Conservation (phyloP, 2,329 filamentous ascomycete species). For the Aspergillus tubingensis region DNA sequence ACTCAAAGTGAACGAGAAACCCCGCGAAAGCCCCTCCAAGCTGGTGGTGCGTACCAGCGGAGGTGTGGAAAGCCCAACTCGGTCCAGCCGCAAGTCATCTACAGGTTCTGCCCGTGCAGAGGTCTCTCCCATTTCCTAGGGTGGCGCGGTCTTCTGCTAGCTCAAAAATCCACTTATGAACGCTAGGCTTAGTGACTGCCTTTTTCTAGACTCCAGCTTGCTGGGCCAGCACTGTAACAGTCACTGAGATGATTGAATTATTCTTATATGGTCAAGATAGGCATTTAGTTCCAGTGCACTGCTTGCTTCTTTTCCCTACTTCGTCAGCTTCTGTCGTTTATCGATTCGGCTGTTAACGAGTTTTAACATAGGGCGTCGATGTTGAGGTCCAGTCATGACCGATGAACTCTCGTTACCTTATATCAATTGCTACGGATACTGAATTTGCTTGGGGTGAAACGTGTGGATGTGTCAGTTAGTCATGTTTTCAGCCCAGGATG, state of each 20-base stretch:
- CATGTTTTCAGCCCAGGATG: not conserved
- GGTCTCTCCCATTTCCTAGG: conserved; percentile 19
- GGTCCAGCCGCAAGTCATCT: conserved; percentile 29
- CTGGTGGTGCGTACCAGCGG: conserved; percentile 22
- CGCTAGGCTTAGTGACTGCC: conserved; percentile 21
- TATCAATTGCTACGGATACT: not conserved
- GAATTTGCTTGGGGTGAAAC: not conserved
- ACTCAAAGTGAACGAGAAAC: conserved; percentile 22
- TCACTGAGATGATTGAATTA: conserved; percentile 22
- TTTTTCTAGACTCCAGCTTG: conserved; percentile 19
- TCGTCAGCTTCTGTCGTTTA: not conserved
- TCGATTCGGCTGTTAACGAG: not conserved
- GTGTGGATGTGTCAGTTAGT: not conserved
- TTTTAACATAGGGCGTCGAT: too few species aligned
- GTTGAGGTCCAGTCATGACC: not conserved
- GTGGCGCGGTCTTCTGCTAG: conserved; percentile 20
- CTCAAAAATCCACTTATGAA: conserved; percentile 23
- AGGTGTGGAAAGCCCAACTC: conserved; percentile 24
- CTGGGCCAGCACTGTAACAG: conserved; percentile 7
- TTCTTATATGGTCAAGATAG: conserved; percentile 10
- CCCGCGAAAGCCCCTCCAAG: conserved; percentile 21
- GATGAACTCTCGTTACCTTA: not conserved
- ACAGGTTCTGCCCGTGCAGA: conserved; percentile 20
- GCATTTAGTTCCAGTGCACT: not conserved
- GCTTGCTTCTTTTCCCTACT: not conserved